These are phyloP conservation scores for Phialophora tarda DNA, from an alignment of 2,329 filamentous ascomycete genomes.

Conservation along the genomic window DNA sequence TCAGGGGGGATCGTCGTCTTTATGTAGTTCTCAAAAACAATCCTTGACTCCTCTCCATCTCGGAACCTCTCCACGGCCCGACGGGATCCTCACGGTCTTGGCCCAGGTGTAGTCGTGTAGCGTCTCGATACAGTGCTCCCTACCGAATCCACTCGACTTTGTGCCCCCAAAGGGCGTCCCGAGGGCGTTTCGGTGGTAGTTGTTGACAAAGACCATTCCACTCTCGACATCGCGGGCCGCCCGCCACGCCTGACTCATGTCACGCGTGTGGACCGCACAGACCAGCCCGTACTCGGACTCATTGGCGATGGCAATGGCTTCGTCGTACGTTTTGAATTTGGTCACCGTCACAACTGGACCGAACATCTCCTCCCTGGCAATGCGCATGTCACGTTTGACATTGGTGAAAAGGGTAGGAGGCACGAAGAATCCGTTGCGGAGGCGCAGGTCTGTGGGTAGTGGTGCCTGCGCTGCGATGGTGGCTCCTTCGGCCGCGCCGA, in stretches of 20 bases:
- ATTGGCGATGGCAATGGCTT: constrained; percentile 64
- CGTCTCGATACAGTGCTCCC: too few species aligned
- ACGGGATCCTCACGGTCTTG: too few species aligned
- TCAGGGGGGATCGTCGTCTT: too few species aligned
- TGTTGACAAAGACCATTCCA: constrained; percentile 66
- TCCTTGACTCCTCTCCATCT: too few species aligned
- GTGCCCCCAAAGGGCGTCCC: constrained; percentile 67
- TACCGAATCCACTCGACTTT: too few species aligned
- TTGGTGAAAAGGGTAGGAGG: constrained; percentile 64
- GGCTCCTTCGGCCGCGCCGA: constrained; percentile 64
- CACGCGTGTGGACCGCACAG: constrained; percentile 62
- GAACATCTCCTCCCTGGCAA: constrained; percentile 67
- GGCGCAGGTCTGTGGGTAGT: constrained; percentile 45
- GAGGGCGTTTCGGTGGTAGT: constrained; percentile 41
- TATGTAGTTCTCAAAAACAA: too few species aligned
- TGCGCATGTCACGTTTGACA: constrained; percentile 59
- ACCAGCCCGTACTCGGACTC: constrained; percentile 59
- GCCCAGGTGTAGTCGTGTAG: too few species aligned
- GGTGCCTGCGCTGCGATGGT: constrained; percentile 50
- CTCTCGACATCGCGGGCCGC: constrained; percentile 62
- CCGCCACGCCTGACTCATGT: constrained; percentile 56
- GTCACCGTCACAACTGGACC: constrained; percentile 68
- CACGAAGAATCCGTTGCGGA: constrained; percentile 66
- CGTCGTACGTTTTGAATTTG: constrained; percentile 64
- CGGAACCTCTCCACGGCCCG: too few species aligned